Percentiles rank a stretch among this genome's conserved stretches.
Evolutionary conservation across 2,329 filamentous ascomycete species (phyloP).

Genomic region (Fusarium sp.): DNA sequence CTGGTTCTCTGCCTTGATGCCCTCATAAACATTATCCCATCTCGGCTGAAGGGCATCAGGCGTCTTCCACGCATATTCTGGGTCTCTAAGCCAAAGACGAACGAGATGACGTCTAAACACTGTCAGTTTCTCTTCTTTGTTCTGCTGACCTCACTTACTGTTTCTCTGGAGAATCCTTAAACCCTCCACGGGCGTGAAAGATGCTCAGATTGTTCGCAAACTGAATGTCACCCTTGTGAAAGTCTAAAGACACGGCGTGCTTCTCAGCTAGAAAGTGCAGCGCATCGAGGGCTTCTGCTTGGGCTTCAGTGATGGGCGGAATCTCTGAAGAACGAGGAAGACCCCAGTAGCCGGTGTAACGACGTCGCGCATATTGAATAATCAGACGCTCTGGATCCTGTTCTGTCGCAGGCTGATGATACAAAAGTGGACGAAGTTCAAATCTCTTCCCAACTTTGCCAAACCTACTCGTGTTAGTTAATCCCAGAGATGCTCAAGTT

Average conservation of each 20-base stretch:
- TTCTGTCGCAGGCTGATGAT: slow-evolving; percentile 47
- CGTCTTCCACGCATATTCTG: slow-evolving; percentile 65
- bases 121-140: slow-evolving; percentile 49
- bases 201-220: slow-evolving; percentile 70
- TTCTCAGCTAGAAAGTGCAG: slow-evolving; percentile 66
- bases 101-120: slow-evolving; percentile 61
- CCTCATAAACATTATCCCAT: slow-evolving; percentile 69
- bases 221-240: slow-evolving; percentile 67
- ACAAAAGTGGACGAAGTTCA: not conserved
- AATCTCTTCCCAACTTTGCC: not conserved
- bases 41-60: slow-evolving; percentile 60
- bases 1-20: slow-evolving; percentile 65
- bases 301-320: slow-evolving; percentile 69
- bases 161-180: slow-evolving; percentile 58
- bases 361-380: slow-evolving; percentile 66
- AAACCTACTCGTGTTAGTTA: not conserved
- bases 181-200: slow-evolving; percentile 68
- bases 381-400: slow-evolving; percentile 67
- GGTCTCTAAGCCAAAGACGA: slow-evolving; percentile 66
- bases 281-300: slow-evolving; percentile 67
- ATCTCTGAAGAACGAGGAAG: slow-evolving; percentile 68
- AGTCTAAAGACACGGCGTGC: slow-evolving; percentile 61
- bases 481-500: not conserved
- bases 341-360: slow-evolving; percentile 71
- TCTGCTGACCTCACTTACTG: not conserved